Percentiles rank a stretch among this genome's conserved stretches.
phyloP scores from a whole-genome alignment of 179 eudicot species.

The Camellia oleifera region DNA sequence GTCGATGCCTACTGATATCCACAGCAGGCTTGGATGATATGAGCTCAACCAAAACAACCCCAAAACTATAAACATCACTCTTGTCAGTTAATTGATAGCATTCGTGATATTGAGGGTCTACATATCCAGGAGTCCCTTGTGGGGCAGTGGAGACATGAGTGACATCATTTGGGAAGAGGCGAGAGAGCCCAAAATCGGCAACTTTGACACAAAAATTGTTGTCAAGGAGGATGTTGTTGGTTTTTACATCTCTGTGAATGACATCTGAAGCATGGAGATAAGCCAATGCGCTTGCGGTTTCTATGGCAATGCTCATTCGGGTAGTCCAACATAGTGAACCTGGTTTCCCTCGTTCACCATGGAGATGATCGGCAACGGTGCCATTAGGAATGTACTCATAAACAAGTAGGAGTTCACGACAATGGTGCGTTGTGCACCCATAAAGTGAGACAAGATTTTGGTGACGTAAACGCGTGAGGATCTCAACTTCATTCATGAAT shows the following conservation, averaged over 20 bases:
- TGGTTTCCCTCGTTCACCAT: constrained; percentile 32
- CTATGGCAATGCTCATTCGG: constrained; percentile 50
- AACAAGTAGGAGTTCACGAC: constrained; percentile 34
- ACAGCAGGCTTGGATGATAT: constrained; percentile 58
- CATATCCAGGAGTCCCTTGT: constrained; percentile 63
- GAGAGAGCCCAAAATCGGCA: constrained; percentile 61
- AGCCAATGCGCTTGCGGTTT: constrained; percentile 48
- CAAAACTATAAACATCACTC: constrained; percentile 67
- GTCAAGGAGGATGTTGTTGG: constrained; percentile 56
- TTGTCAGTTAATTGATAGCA: constrained; percentile 56
- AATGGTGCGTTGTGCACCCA: constrained; percentile 55
- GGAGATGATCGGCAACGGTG: constrained; percentile 33
- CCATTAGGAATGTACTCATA: constrained; percentile 26
- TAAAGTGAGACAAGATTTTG: constrained; percentile 54
- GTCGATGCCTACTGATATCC: constrained; percentile 42
- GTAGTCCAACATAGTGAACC: constrained; percentile 38
- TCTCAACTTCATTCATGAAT: constrained; percentile 52
- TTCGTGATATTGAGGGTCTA: constrained; percentile 63
- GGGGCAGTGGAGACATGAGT: constrained; percentile 68
- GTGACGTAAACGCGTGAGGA: constrained; percentile 51
- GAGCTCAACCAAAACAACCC: constrained; percentile 58
- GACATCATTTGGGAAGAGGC: constrained; percentile 44
- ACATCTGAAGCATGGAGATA: constrained; percentile 54
- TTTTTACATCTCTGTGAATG: constrained; percentile 59
- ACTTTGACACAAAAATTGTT: constrained; percentile 41